phyloP scores from a whole-genome alignment of 306 rosid genomes.

The Inga laurina region DNA sequence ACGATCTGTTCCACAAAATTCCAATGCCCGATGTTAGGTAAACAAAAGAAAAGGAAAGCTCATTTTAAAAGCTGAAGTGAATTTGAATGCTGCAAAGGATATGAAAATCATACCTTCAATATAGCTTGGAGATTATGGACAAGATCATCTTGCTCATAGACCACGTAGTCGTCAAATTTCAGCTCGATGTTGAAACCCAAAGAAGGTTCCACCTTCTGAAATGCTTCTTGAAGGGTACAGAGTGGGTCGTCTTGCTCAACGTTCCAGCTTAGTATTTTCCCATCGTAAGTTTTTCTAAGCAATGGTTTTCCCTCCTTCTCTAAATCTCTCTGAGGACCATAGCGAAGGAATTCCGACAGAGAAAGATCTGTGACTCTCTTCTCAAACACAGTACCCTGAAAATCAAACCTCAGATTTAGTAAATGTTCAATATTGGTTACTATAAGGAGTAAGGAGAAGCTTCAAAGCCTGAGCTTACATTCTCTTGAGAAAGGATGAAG shows the following conservation, averaged over 20 bases:
- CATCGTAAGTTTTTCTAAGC: slow-evolving; percentile 61
- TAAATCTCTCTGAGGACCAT: slow-evolving; percentile 64
- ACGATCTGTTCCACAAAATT: slow-evolving; percentile 53
- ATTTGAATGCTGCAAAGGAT: neutral
- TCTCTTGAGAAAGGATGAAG: slow-evolving; percentile 51
- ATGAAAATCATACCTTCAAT: slow-evolving; percentile 44
- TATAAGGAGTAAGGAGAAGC: neutral
- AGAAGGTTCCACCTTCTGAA: slow-evolving; percentile 50
- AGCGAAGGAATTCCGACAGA: slow-evolving; percentile 61
- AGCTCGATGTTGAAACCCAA: slow-evolving; percentile 81
- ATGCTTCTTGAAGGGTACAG: slow-evolving; percentile 77
- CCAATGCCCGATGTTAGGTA: neutral
- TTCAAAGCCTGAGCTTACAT: slow-evolving; percentile 42
- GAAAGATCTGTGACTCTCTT: slow-evolving; percentile 60
- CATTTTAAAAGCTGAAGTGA: neutral
- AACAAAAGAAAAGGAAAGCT: neutral
- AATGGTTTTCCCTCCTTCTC: slow-evolving; percentile 56
- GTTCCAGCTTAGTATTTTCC: slow-evolving; percentile 53
- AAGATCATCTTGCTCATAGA: slow-evolving; percentile 53
- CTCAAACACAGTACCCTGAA: slow-evolving; percentile 67
- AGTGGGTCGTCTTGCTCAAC: slow-evolving; percentile 72
- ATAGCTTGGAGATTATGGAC: slow-evolving; percentile 51
- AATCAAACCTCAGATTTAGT: neutral
- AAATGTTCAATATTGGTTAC: neutral
- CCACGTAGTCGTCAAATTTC: slow-evolving; percentile 71